phyloP scores from a whole-genome alignment of 129 eudicot genomes.

The Artemisia annua region DNA sequence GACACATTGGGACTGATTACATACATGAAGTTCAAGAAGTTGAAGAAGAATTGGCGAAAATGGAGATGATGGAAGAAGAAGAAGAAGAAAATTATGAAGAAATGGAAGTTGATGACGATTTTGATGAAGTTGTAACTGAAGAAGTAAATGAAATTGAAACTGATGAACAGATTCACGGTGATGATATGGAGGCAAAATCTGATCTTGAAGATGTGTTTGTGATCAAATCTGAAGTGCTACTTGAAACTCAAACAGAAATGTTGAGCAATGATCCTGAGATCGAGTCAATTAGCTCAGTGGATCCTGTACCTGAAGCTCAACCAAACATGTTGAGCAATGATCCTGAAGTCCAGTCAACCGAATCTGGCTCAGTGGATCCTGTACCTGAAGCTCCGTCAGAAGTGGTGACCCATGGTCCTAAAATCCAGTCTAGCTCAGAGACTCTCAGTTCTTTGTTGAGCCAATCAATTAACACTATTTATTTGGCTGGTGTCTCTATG shows the following conservation, averaged over 20 bases:
- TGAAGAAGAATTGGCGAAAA: slow-evolving; percentile 26
- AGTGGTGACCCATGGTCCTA: slow-evolving; percentile 17
- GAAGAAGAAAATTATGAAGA: slow-evolving; percentile 29
- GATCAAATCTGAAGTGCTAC: slow-evolving; percentile 12
- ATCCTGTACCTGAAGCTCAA: slow-evolving; percentile 17
- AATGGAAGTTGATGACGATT: slow-evolving; percentile 21
- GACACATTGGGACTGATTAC: slow-evolving; percentile 27
- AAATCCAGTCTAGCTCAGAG: slow-evolving; percentile 28
- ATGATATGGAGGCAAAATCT: slow-evolving; percentile 10
- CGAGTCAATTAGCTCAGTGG: slow-evolving; percentile 17
- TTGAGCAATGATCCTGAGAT: slow-evolving; percentile 2
- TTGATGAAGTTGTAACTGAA: slow-evolving; percentile 5
- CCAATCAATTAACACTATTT: slow-evolving; percentile 16
- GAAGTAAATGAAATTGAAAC: slow-evolving; percentile 14
- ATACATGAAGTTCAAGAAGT: slow-evolving; percentile 21
- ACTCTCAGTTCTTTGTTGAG: slow-evolving; percentile 1
- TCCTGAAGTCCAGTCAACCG: slow-evolving; percentile 24
- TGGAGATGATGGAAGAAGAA: slow-evolving; percentile 4
- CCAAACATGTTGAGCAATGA: slow-evolving; percentile 14
- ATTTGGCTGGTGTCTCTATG: slow-evolving; percentile 28
- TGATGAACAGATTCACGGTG: slow-evolving; percentile 15
- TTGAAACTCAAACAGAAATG: background rate
- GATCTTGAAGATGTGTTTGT: slow-evolving; percentile 29
- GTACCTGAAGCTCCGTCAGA: slow-evolving; percentile 14
- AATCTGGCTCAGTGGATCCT: slow-evolving; percentile 23